Evolutionary conservation across 805 yeast genomes (phyloP), one percentile per base, ranked within the genome.

Genomic region (Yarrowia alimentaria): DNA sequence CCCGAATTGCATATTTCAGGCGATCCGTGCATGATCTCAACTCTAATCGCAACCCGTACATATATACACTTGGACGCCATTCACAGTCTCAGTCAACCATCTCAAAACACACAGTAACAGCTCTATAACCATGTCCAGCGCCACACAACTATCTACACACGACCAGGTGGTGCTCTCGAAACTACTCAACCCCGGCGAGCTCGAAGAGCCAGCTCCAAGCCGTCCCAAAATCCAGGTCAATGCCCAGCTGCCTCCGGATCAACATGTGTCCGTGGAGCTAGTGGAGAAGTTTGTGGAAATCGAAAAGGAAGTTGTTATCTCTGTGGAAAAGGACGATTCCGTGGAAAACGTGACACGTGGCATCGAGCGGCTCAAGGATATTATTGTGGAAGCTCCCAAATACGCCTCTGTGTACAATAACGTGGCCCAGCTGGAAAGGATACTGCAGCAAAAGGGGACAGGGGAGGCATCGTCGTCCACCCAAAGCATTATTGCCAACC

Each of bases 381-480:
- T 66, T 21, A 52, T 65, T 6, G 40, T 17, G 6, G 29, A 30
- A 26, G 53, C 58, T n/a, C 68, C 68, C 7, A 20, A 38, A 5
- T 64, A 66, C 29, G 65, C 68, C 4, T 59, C 65, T 3, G 68
- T 62, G 4, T 65, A 66, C 55, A 64, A 63, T 54, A 66, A 66
- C 52, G 58, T 66, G 3, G 68, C 68, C 2, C 69, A 66, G 53
- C 42, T 58, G 10, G 35, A 33, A 6, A 26, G 22, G 10, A 21
- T 35, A 14, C 31, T 14, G 52, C 22, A 28, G 17, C 13, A 56
- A 56, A 32, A 35, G 9, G 19, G 30, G 5, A n/a, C n/a, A n/a
- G n/a, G n/a, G n/a, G n/a, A n/a, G n/a, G 42, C 29, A 1, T 12
- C 16, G 6, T 24, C 22, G 1, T 30, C 17, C 49, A 20, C 30